Percentiles rank a stretch among this genome's conserved stretches.
These are phyloP conservation scores for Naganishia liquefaciens DNA, from an alignment of 1,284 basidiomycete species.

Conservation along the genomic window DNA sequence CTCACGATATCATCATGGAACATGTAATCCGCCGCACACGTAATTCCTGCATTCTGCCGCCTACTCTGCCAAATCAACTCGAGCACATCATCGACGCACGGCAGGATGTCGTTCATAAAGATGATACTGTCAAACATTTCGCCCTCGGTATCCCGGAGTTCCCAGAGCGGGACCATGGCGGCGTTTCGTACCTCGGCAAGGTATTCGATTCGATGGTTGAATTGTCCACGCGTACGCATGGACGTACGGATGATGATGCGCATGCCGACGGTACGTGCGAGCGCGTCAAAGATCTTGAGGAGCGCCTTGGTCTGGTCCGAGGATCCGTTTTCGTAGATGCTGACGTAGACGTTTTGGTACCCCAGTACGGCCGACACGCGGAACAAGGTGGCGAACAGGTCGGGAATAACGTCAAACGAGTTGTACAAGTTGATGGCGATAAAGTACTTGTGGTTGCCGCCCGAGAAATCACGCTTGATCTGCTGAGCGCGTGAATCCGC, in stretches of 20 bases:
- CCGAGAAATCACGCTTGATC: constrained; percentile 49
- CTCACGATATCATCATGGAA: constrained; percentile 87
- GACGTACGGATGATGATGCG: constrained; percentile 87
- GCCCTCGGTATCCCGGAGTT: constrained; percentile 81
- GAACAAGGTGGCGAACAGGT: constrained; percentile 94
- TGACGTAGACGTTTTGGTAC: constrained; percentile 93
- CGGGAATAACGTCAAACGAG: constrained; percentile 96
- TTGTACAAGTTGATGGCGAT: constrained; percentile 98
- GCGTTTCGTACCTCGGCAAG: constrained; percentile 94
- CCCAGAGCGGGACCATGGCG: constrained; percentile 87
- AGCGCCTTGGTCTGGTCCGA: constrained; percentile 94
- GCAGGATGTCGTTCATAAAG: constrained; percentile 97
- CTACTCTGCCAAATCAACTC: constrained; percentile 93
- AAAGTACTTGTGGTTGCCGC: constrained; percentile 86
- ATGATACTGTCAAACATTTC: constrained; percentile 92
- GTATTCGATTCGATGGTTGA: constrained; percentile 97
- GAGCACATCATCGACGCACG: constrained; percentile 90
- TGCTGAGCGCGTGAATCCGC: constrained; percentile 48
- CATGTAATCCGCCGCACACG: constrained; percentile 96
- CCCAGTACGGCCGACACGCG: constrained; percentile 82
- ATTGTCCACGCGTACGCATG: constrained; percentile 85
- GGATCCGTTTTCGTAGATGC: constrained; percentile 96
- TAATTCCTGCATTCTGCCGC: constrained; percentile 89
- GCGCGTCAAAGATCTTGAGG: constrained; percentile 84
- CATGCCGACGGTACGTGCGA: constrained; percentile 82